Evolutionary conservation across 1,284 basidiomycete genomes (phyloP).

Genomic region (Cryptococcus maquisensis): DNA sequence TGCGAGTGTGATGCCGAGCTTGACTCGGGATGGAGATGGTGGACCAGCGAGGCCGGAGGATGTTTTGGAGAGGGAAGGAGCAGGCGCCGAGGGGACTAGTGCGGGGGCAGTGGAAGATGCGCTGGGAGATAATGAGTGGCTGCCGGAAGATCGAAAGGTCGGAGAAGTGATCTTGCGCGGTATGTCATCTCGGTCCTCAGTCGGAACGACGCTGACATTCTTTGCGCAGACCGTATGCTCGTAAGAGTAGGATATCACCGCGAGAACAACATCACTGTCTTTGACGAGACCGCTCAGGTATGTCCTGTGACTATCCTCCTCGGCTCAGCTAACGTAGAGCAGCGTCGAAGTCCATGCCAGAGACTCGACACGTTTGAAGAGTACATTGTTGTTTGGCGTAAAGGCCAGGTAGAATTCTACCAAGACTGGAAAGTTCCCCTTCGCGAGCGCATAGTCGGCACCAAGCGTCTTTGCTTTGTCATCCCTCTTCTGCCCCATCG

Average conservation of each 20-base stretch:
- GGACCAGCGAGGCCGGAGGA: constrained; percentile 33
- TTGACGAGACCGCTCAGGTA: constrained; percentile 38
- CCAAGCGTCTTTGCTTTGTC: constrained; percentile 40
- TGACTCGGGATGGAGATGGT: not conserved
- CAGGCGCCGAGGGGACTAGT: constrained; percentile 37
- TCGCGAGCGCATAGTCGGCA: constrained; percentile 26
- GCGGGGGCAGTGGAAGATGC: constrained; percentile 32
- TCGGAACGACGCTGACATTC: not conserved
- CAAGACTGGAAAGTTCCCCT: constrained; percentile 37
- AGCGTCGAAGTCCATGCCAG: constrained; percentile 39
- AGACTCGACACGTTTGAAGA: constrained; percentile 40
- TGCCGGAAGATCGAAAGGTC: constrained; percentile 16
- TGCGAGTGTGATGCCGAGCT: constrained; percentile 4
- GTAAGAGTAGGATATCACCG: constrained; percentile 43
- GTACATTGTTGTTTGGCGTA: constrained; percentile 41
- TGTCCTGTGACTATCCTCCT: constrained; percentile 4
- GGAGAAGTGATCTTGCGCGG: constrained; percentile 39
- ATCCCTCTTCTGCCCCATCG: constrained; percentile 33
- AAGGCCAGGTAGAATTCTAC: constrained; percentile 43
- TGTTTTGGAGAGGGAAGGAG: constrained; percentile 38
- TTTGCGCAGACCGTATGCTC: constrained; percentile 40
- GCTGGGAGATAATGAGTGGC: constrained; percentile 12
- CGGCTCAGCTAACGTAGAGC: not conserved
- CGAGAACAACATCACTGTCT: constrained; percentile 24
- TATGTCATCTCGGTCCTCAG: constrained; percentile 7